A percentile compares a stretch with the other conserved stretches of the same genome.
Conservation (phyloP, 2,329 filamentous ascomycete genomes). For the Cladophialophora carrionii region DNA sequence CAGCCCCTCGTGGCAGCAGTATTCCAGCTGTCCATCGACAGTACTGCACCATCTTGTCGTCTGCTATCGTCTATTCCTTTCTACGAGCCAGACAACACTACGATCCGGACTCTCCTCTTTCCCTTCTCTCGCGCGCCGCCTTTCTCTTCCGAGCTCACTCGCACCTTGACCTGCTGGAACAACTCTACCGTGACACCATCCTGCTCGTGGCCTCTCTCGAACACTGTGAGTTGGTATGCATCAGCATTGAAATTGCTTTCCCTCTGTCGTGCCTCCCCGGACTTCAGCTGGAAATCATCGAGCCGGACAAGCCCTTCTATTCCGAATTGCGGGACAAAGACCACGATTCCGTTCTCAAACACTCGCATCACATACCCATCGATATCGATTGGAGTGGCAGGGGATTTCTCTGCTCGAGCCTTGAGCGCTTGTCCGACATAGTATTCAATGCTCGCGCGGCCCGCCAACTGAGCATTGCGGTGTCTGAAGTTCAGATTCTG, state of each 20-base stretch:
- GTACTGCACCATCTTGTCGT: background rate
- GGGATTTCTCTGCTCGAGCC: slow-evolving; percentile 59
- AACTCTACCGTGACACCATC: slow-evolving; percentile 68
- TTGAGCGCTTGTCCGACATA: slow-evolving; percentile 97
- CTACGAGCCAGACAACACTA: slow-evolving; percentile 42
- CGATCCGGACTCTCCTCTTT: slow-evolving; percentile 69
- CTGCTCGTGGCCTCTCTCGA: slow-evolving; percentile 60
- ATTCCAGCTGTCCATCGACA: background rate
- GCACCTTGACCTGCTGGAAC: slow-evolving; percentile 88
- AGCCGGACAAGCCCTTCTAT: slow-evolving; percentile 90
- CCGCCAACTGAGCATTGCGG: slow-evolving; percentile 94
- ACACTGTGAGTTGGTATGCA: slow-evolving; percentile 72
- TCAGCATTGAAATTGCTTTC: slow-evolving; percentile 84
- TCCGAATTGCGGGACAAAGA: slow-evolving; percentile 92
- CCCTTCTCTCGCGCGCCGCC: slow-evolving; percentile 73
- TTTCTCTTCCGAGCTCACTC: slow-evolving; percentile 90
- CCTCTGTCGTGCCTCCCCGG: slow-evolving; percentile 52
- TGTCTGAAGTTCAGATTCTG: slow-evolving; percentile 98
- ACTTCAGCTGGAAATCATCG: slow-evolving; percentile 75
- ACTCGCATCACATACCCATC: slow-evolving; percentile 97
- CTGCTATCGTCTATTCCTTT: background rate
- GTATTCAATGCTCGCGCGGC: slow-evolving; percentile 92
- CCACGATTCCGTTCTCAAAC: slow-evolving; percentile 95
- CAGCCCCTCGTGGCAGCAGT: background rate
- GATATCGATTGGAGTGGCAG: slow-evolving; percentile 64